phyloP scores from a whole-genome alignment of 2,329 filamentous ascomycete species.

The Orbilia ellipsospora region DNA sequence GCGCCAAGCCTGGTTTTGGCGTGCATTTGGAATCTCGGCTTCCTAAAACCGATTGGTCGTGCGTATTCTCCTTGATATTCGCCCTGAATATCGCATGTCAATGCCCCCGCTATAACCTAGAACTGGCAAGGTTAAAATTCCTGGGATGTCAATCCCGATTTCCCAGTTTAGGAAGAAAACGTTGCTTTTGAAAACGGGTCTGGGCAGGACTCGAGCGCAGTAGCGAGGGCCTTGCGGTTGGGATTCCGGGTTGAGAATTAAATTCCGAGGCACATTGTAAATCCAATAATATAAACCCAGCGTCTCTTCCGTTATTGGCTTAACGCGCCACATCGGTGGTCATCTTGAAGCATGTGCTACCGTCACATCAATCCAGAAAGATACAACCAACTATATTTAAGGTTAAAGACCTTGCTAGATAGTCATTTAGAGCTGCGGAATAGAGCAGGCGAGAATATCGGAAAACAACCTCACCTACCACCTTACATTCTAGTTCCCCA shows the following conservation, averaged over 20 bases:
- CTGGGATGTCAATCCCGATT: slow-evolving; percentile 49
- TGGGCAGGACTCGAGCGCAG: slow-evolving; percentile 15
- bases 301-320: slow-evolving; percentile 24
- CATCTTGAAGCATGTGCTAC: slow-evolving; percentile 46
- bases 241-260: slow-evolving; percentile 31
- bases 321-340: background rate
- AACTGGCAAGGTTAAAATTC: slow-evolving; percentile 41
- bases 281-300: background rate
- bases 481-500: slow-evolving; percentile 35
- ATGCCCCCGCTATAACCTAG: slow-evolving; percentile 36
- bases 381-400: slow-evolving; percentile 46
- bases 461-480: slow-evolving; percentile 36
- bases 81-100: slow-evolving; percentile 54
- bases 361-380: slow-evolving; percentile 23
- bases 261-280: slow-evolving; percentile 52
- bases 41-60: slow-evolving; percentile 51
- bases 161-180: slow-evolving; percentile 50
- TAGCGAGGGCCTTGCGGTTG: slow-evolving; percentile 28
- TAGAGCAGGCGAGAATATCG: slow-evolving; percentile 45
- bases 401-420: slow-evolving; percentile 42
- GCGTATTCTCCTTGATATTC: slow-evolving; percentile 23
- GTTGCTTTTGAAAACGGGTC: slow-evolving; percentile 48
- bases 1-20: slow-evolving; percentile 19
- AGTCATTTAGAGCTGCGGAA: slow-evolving; percentile 38
- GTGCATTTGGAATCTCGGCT: slow-evolving; percentile 35